phyloP scores from a whole-genome alignment of 768 basidiomycete species.

The Galerina sulciceps region DNA sequence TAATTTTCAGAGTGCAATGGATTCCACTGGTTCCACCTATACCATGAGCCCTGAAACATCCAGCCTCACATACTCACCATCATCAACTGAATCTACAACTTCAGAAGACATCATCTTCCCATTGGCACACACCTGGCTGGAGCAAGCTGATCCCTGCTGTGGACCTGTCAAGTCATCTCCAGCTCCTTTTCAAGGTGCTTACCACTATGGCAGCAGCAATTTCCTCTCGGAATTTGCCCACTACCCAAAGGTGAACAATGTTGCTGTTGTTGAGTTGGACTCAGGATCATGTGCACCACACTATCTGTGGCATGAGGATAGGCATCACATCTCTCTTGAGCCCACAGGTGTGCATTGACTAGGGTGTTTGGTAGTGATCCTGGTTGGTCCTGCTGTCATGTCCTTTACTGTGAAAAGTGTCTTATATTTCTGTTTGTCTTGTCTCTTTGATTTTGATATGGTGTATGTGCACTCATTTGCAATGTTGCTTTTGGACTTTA shows the following conservation, averaged over 20 bases:
- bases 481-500: slow-evolving; percentile 9
- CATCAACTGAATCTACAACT: slow-evolving; percentile 58
- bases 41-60: slow-evolving; percentile 58
- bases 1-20: too few relatives aligned
- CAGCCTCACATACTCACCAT: slow-evolving; percentile 60
- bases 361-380: background rate
- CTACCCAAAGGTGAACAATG: background rate
- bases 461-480: slow-evolving; percentile 14
- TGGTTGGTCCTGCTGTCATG: background rate
- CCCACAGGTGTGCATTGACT: slow-evolving; percentile 15
- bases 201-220: background rate
- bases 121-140: slow-evolving; percentile 9
- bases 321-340: slow-evolving; percentile 13
- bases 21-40: too few relatives aligned
- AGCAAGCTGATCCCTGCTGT: background rate
- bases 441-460: slow-evolving; percentile 16
- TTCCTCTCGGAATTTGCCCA: background rate
- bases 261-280: slow-evolving; percentile 7
- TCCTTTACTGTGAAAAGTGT: background rate
- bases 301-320: slow-evolving; percentile 23
- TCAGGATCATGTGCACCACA: slow-evolving; percentile 2
- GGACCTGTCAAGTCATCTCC: background rate
- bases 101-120: slow-evolving; percentile 48
- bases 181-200: background rate
- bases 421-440: slow-evolving; percentile 24